phyloP scores from a whole-genome alignment of 768 basidiomycete species.

The Peribolospora baueri region DNA sequence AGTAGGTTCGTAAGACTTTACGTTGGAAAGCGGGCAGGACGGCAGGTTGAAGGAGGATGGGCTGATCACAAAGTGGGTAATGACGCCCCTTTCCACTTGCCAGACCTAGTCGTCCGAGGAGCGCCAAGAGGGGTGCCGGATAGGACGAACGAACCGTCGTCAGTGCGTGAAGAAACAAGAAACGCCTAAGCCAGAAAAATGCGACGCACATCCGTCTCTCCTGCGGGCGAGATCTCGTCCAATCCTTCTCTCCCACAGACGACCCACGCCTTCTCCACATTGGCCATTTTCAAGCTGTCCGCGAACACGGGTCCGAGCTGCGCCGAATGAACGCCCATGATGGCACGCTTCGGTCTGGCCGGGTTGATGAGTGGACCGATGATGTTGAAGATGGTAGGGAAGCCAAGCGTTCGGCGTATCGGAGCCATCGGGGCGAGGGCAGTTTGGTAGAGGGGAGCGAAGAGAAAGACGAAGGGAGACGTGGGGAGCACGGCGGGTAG shows the following conservation, averaged over 20 bases:
- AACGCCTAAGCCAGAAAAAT: background rate
- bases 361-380: constrained; percentile 89
- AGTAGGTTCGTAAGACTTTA: constrained; percentile 44
- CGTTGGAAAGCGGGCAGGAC: constrained; percentile 40
- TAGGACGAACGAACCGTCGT: too few species aligned
- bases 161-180: background rate
- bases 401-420: constrained; percentile 60
- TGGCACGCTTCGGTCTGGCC: constrained; percentile 58
- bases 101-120: constrained; percentile 29
- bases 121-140: background rate
- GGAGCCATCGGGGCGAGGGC: constrained; percentile 57
- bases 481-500: constrained; percentile 27
- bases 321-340: constrained; percentile 65
- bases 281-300: constrained; percentile 40
- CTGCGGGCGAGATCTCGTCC: constrained; percentile 89
- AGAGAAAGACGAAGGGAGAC: constrained; percentile 68
- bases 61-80: constrained; percentile 34
- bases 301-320: constrained; percentile 65
- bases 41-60: constrained; percentile 55
- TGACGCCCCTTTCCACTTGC: constrained; percentile 30
- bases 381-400: constrained; percentile 89
- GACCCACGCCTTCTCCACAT: constrained; percentile 62
- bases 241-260: constrained; percentile 79
- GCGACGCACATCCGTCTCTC: constrained; percentile 48
- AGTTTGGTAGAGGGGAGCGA: constrained; percentile 85